Evolutionary conservation across 768 basidiomycete species (phyloP).

Genomic region (Amanita thiersii): DNA sequence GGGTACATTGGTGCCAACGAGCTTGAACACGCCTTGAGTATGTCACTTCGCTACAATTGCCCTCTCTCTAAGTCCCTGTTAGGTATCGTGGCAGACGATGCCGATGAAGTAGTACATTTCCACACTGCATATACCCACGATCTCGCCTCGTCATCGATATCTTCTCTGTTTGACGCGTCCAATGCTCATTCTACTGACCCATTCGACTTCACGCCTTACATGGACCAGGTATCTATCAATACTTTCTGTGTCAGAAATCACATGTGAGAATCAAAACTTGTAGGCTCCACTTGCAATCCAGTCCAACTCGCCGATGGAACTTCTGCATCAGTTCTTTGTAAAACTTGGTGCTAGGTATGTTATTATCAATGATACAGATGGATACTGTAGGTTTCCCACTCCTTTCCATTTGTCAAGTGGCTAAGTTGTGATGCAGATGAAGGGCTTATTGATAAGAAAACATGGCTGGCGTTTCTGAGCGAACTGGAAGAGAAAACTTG

Average conservation of each 20-base stretch:
- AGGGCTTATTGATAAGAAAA: conserved; percentile 91
- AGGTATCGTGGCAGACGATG: conserved; percentile 73
- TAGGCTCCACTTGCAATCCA: conserved; percentile 85
- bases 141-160: conserved; percentile 46
- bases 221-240: conserved; percentile 62
- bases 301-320: conserved; percentile 80
- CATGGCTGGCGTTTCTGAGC: conserved; percentile 82
- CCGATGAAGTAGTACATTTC: conserved; percentile 62
- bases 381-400: conserved; percentile 51
- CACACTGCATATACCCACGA: conserved; percentile 35
- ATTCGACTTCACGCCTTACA: conserved; percentile 81
- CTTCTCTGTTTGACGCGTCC: conserved; percentile 44
- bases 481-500: conserved; percentile 56
- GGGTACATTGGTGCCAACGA: conserved; percentile 93
- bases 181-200: conserved; percentile 33
- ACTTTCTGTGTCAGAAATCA: neutral
- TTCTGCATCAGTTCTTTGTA: conserved; percentile 89
- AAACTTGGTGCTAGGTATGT: conserved; percentile 92
- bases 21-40: conserved; percentile 87
- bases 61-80: conserved; percentile 5
- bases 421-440: conserved; percentile 44
- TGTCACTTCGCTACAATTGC: conserved; percentile 15
- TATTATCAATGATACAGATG: conserved; percentile 74
- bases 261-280: conserved; percentile 1
- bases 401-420: neutral